Percentiles rank a stretch among this genome's conserved stretches.
These are phyloP conservation scores for Megacollybia marginata DNA, from an alignment of 768 basidiomycete genomes.

Conservation along the genomic window DNA sequence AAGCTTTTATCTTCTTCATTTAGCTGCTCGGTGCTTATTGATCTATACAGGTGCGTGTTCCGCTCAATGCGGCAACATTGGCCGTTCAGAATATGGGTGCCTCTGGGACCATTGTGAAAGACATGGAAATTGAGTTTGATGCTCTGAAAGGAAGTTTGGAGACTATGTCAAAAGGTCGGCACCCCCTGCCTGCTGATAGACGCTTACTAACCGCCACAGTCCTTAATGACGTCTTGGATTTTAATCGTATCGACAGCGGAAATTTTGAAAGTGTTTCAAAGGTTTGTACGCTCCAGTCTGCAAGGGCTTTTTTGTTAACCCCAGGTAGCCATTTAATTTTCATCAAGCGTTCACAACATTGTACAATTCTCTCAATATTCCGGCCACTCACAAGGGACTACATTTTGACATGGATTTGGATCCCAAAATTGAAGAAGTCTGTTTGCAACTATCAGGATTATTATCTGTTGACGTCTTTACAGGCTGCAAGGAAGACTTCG, in stretches of 20 bases:
- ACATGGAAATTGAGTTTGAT: slow-evolving; percentile 83
- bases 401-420: slow-evolving; percentile 67
- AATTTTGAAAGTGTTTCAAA: slow-evolving; percentile 66
- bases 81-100: slow-evolving; percentile 93
- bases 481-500: slow-evolving; percentile 55
- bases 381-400: slow-evolving; percentile 59
- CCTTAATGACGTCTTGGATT: slow-evolving; percentile 75
- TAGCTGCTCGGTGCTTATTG: slow-evolving; percentile 7
- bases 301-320: background rate
- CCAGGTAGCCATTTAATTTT: slow-evolving; percentile 57
- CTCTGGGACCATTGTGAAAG: slow-evolving; percentile 59
- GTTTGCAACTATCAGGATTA: slow-evolving; percentile 5
- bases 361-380: slow-evolving; percentile 59
- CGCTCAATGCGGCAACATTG: slow-evolving; percentile 73
- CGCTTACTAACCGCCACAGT: slow-evolving; percentile 28
- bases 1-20: slow-evolving; percentile 25
- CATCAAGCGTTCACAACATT: slow-evolving; percentile 73
- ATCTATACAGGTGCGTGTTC: slow-evolving; percentile 54
- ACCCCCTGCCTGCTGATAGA: slow-evolving; percentile 1
- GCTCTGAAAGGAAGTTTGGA: slow-evolving; percentile 75
- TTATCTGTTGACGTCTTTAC: slow-evolving; percentile 1
- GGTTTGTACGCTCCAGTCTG: slow-evolving; percentile 22
- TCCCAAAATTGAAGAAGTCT: slow-evolving; percentile 53
- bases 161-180: slow-evolving; percentile 81
- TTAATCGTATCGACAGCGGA: slow-evolving; percentile 84